Evolutionary conservation across 805 yeast species (phyloP), one percentile per base, ranked within the genome.

Genomic region (Kluyveromyces nonfermentans): DNA sequence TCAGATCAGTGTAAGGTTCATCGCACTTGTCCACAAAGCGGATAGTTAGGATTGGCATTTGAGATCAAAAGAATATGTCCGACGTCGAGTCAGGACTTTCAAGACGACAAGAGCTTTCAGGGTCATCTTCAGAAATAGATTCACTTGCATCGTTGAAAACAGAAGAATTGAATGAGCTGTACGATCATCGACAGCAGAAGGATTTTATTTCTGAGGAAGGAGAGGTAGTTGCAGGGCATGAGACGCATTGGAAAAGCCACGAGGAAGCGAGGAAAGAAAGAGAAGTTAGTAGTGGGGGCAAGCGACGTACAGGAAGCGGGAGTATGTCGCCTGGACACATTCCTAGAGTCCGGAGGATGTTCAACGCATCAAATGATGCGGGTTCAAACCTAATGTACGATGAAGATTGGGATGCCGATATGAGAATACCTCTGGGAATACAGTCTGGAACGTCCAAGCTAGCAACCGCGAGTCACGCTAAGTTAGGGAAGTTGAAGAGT

Each of bases 131-230:
- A 7, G 40, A 52, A 17, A 51, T 47, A 7, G 54, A 54, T 14
- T 63, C 69, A 0, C 51, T 62, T 46, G 59, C 53, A 15, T 67
- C 72, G 12, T 59, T 67, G 60, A 64, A 60, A 40, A 67, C 71
- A 1, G 69, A 65, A 28, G 64, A 62, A 14, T 64, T 60, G 42
- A 52, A 53, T 31, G 71, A 62, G 42, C 56, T 73, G 31, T 62
- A 71, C 48, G 78, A 73, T 53, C 78, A 73, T 52, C 68, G 78
- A 46, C 64, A 68, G 51, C 76, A 73, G 49, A 66, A 72, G 4
- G 72, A 69, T 46, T 57, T 70, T 20, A 45, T 66, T 18, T 70
- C 71, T 2, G 30, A 25, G 12, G 30, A 14, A 55, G 64, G 12
- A 63, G 70, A 46, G 53, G 49, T 25, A 25, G 7, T 10, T 3